These are phyloP conservation scores for Ophiosphaerella herpotricha DNA, from an alignment of 2,329 filamentous ascomycete species.

Conservation along the genomic window DNA sequence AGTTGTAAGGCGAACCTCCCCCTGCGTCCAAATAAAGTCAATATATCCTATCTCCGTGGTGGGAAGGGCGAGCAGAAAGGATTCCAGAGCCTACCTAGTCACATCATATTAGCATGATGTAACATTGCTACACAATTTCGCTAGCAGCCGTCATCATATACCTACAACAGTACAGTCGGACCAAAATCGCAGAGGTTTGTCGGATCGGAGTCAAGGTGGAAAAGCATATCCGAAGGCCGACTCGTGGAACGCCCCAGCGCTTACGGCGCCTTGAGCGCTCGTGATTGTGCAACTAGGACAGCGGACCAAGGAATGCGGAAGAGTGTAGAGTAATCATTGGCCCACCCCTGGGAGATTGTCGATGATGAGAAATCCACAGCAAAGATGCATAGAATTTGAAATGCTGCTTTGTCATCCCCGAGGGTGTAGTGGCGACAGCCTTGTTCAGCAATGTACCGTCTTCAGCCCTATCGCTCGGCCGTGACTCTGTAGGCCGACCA, in stretches of 20 bases:
- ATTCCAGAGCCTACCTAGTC: background rate
- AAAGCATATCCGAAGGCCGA: background rate
- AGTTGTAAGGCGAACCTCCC: background rate
- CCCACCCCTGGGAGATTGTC: background rate
- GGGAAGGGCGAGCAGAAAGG: background rate
- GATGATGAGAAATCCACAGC: conserved; percentile 1
- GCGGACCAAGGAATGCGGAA: background rate
- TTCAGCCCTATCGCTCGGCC: conserved; percentile 11
- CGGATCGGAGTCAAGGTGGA: background rate
- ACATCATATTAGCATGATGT: background rate
- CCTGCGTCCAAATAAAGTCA: background rate
- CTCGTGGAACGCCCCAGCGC: background rate
- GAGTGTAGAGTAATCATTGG: background rate
- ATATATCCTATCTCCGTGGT: conserved; percentile 2
- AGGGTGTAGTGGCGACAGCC: conserved; percentile 9
- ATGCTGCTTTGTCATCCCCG: conserved; percentile 12
- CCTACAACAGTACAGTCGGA: background rate
- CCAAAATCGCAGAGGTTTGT: background rate
- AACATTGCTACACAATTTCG: background rate
- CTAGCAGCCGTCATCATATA: background rate
- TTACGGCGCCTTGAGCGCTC: background rate
- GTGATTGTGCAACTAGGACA: too few relatives aligned
- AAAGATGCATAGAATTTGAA: background rate
- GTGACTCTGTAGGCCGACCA: conserved; percentile 3
- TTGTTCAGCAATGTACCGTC: conserved; percentile 12